Evolutionary conservation across 2,329 filamentous ascomycete genomes (phyloP).

Genomic region (Leptographium wingfieldii): DNA sequence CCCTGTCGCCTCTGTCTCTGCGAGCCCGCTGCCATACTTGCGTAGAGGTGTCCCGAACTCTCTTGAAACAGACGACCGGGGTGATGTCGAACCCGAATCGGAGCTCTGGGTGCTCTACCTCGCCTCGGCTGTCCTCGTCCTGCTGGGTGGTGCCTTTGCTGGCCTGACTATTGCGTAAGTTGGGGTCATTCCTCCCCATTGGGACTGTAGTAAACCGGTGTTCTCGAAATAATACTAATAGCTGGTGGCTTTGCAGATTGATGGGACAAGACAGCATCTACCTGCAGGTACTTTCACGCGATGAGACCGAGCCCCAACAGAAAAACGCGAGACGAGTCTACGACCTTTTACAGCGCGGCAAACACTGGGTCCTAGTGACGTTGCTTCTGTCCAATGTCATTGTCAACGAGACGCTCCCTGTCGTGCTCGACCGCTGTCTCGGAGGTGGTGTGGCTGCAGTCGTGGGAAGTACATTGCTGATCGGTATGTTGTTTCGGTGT

Average conservation of each 20-base stretch:
- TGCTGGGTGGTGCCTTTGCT: constrained; percentile 85
- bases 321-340: constrained; percentile 76
- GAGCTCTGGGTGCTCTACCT: constrained; percentile 71
- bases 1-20: constrained; percentile 25
- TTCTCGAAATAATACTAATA: not conserved
- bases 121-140: constrained; percentile 66
- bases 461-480: constrained; percentile 81
- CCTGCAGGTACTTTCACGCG: constrained; percentile 82
- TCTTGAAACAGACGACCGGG: constrained; percentile 22
- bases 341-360: constrained; percentile 69
- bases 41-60: constrained; percentile 6
- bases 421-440: constrained; percentile 85
- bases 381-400: constrained; percentile 92
- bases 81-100: constrained; percentile 41
- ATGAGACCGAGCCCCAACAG: constrained; percentile 72
- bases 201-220: not conserved
- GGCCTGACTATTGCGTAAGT: constrained; percentile 73
- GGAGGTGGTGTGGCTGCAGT: constrained; percentile 93
- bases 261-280: constrained; percentile 87
- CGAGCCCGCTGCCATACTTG: constrained; percentile 27
- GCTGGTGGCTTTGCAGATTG: constrained; percentile 22
- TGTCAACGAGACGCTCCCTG: constrained; percentile 91
- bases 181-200: not conserved
- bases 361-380: constrained; percentile 97
- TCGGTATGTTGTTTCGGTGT: constrained; percentile 48